Evolutionary conservation across 2,329 filamentous ascomycete genomes (phyloP).

Genomic region (Coleophoma cylindrospora): DNA sequence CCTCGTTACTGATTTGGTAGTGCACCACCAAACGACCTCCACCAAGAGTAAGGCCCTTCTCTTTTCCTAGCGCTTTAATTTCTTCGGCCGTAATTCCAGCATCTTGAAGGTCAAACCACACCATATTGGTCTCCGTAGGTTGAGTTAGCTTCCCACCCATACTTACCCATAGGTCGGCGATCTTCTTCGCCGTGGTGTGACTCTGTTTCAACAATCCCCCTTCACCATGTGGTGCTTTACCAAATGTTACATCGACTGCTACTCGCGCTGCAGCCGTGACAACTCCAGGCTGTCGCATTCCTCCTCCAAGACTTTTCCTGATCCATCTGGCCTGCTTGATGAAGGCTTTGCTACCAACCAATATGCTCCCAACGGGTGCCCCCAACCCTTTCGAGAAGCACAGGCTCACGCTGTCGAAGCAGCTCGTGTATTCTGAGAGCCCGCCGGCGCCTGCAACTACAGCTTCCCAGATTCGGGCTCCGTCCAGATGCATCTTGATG

Average conservation of each 20-base stretch:
- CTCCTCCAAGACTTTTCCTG: slow-evolving; percentile 76
- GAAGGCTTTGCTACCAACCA: slow-evolving; percentile 54
- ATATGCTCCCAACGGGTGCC: slow-evolving; percentile 72
- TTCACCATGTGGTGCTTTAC: slow-evolving; percentile 47
- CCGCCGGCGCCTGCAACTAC: slow-evolving; percentile 64
- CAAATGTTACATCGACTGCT: slow-evolving; percentile 76
- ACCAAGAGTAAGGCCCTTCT: slow-evolving; percentile 50
- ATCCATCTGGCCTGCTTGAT: slow-evolving; percentile 67
- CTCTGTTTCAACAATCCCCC: slow-evolving; percentile 55
- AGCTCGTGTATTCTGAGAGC: slow-evolving; percentile 59
- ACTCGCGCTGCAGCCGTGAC: slow-evolving; percentile 71
- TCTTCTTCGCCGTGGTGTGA: slow-evolving; percentile 57
- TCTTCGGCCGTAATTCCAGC: slow-evolving; percentile 46
- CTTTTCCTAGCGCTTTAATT: slow-evolving; percentile 48
- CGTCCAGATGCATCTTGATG: slow-evolving; percentile 72
- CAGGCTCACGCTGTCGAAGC: slow-evolving; percentile 70
- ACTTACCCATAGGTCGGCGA: slow-evolving; percentile 55
- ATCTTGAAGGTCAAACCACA: slow-evolving; percentile 61
- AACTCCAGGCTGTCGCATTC: slow-evolving; percentile 70
- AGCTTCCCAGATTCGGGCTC: slow-evolving; percentile 78
- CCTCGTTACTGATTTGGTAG: slow-evolving; percentile 63
- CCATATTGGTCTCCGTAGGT: slow-evolving; percentile 69
- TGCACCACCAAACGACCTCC: slow-evolving; percentile 62
- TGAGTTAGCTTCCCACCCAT: slow-evolving; percentile 55
- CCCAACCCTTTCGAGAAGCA: slow-evolving; percentile 83